A percentile compares a stretch with the other conserved stretches of the same genome.
phyloP scores from a whole-genome alignment of 139 green algal species.

The Closterium sp. region DNA sequence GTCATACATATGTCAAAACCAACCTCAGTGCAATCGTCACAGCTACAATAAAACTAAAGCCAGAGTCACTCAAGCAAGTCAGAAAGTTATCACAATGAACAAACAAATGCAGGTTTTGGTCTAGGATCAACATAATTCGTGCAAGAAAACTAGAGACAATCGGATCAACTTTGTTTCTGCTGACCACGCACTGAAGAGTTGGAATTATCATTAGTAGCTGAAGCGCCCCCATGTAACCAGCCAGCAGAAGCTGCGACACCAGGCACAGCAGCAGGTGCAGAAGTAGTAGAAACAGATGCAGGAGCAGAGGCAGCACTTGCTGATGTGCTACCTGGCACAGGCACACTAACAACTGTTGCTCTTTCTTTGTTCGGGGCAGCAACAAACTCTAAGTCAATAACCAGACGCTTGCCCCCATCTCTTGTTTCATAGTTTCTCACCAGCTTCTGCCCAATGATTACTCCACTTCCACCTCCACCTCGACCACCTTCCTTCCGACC shows the following conservation, averaged over 20 bases:
- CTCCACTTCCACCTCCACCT: neutral
- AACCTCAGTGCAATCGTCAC: too few species aligned
- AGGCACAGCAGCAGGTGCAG: neutral
- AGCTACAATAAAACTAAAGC: too few species aligned
- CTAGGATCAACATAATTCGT: too few species aligned
- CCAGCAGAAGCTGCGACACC: neutral
- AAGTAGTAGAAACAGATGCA: neutral
- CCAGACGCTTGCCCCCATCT: neutral
- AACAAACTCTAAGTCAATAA: neutral
- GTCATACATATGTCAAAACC: too few species aligned
- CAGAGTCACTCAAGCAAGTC: too few species aligned
- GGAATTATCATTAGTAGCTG: neutral
- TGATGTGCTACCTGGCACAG: neutral
- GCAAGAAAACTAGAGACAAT: neutral
- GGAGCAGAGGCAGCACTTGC: neutral
- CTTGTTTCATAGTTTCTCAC: neutral
- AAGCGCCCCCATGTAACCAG: neutral
- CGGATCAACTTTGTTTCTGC: neutral
- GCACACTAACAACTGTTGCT: neutral
- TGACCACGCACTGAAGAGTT: neutral
- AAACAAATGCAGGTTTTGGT: too few species aligned
- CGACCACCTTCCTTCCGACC: neutral
- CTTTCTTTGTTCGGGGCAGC: neutral
- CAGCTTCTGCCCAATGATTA: neutral
- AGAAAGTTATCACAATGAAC: too few species aligned